These are phyloP conservation scores for Xanthoparmelia taractica DNA, from an alignment of 495 filamentous ascomycete genomes.

Conservation along the genomic window DNA sequence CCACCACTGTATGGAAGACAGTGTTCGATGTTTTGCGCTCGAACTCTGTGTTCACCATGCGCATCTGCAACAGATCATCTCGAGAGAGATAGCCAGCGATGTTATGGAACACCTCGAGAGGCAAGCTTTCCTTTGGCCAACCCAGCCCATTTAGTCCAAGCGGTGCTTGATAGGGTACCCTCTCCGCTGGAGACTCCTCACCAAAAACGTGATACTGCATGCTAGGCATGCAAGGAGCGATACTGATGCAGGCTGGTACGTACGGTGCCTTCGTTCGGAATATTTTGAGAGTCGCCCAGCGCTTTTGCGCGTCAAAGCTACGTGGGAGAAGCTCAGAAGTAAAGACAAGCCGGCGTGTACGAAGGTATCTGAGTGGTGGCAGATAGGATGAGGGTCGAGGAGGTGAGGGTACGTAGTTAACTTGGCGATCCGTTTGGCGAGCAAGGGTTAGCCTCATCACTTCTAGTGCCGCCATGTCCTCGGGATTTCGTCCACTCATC, in stretches of 20 bases:
- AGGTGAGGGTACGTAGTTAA: background rate
- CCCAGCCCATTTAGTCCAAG: constrained; percentile 13
- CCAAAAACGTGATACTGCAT: constrained; percentile 5
- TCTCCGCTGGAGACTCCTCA: background rate
- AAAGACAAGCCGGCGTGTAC: background rate
- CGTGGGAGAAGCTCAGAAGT: constrained; percentile 17
- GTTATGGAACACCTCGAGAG: constrained; percentile 44
- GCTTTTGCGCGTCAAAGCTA: constrained; percentile 11
- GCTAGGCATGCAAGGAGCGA: background rate
- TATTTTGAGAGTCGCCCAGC: constrained; percentile 4
- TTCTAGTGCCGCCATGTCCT: background rate
- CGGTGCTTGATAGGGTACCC: background rate
- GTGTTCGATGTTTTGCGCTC: constrained; percentile 39
- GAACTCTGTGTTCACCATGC: constrained; percentile 48
- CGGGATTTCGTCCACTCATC: background rate
- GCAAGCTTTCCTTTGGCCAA: constrained; percentile 39
- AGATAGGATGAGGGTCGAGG: background rate
- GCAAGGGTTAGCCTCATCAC: background rate
- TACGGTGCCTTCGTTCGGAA: constrained; percentile 12
- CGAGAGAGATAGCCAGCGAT: constrained; percentile 42
- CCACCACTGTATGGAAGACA: constrained; percentile 45
- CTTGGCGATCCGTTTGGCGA: background rate
- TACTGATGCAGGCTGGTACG: constrained; percentile 14
- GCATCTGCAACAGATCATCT: constrained; percentile 41
- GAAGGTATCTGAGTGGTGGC: background rate